Evolutionary conservation across 1,284 basidiomycete species (phyloP).

Genomic region (Singerocomus inundabilis): DNA sequence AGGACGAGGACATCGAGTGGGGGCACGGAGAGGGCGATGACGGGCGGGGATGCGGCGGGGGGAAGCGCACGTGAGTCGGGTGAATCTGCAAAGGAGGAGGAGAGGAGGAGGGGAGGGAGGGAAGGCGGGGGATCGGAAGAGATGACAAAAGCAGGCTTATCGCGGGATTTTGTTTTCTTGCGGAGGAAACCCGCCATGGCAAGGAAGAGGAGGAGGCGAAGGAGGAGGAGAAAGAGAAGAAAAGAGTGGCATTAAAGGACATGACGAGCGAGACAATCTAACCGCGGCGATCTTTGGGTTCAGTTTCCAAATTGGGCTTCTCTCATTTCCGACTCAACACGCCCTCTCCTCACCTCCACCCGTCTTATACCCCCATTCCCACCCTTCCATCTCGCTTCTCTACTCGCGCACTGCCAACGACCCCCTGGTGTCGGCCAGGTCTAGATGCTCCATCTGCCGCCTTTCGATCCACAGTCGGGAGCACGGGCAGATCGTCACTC

Average conservation of each 20-base stretch:
- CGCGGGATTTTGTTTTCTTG: conserved; percentile 35
- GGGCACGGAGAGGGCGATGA: neutral
- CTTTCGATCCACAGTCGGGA: conserved; percentile 13
- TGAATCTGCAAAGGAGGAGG: conserved; percentile 20
- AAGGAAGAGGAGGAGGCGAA: neutral
- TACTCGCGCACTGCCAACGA: no score
- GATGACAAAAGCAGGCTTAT: conserved; percentile 11
- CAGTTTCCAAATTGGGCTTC: no score
- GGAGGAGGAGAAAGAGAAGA: neutral
- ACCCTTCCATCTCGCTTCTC: no score
- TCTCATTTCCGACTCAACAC: no score
- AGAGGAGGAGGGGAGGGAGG: conserved; percentile 41
- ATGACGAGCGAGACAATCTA: no score
- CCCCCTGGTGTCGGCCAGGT: no score
- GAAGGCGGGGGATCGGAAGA: conserved; percentile 19
- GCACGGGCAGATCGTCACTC: conserved; percentile 9
- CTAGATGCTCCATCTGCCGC: conserved; percentile 3
- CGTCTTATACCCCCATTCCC: no score
- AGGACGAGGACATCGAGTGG: neutral
- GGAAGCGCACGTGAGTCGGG: conserved; percentile 9
- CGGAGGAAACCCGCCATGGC: conserved; percentile 54
- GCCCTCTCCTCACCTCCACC: no score
- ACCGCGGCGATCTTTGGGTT: no score
- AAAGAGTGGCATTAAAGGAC: conserved; percentile 9
- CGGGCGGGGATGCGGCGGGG: conserved; percentile 20